A percentile compares a stretch with the other conserved stretches of the same genome.
phyloP scores from a whole-genome alignment of 1,284 basidiomycete species.

The Apiotrichum akiyoshidainum region DNA sequence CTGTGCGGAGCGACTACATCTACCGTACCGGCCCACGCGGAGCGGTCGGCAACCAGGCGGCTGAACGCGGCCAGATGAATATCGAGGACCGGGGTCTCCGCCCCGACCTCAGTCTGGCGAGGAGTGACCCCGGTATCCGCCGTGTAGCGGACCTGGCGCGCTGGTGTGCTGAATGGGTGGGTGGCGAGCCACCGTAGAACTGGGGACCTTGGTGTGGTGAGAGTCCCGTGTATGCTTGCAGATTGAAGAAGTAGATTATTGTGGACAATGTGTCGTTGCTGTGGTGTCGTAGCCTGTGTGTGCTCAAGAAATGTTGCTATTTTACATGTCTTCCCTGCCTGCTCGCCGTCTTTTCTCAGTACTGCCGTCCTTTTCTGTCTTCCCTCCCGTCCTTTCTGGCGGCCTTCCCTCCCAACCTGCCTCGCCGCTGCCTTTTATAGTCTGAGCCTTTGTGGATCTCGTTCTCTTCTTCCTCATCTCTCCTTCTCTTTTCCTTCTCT shows the following conservation, averaged over 20 bases:
- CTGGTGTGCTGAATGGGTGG: conserved; percentile 44
- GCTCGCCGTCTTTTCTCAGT: background rate
- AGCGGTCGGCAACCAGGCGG: background rate
- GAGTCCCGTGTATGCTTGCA: background rate
- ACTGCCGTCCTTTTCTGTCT: too few relatives aligned
- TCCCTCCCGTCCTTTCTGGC: background rate
- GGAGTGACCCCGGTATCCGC: conserved; percentile 38
- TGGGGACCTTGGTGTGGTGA: too few relatives aligned
- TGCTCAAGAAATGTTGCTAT: too few relatives aligned
- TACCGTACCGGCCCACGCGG: conserved; percentile 16
- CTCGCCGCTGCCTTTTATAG: too few relatives aligned
- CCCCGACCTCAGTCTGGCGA: conserved; percentile 39
- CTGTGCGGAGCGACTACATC: conserved; percentile 26
- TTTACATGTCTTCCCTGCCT: background rate
- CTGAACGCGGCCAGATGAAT: conserved; percentile 6
- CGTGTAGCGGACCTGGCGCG: conserved; percentile 32
- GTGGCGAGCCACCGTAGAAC: conserved; percentile 28
- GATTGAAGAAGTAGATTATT: background rate
- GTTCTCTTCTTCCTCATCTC: background rate
- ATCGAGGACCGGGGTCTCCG: conserved; percentile 22
- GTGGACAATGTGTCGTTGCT: too few relatives aligned
- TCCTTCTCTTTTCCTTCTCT: background rate
- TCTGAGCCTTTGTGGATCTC: too few relatives aligned
- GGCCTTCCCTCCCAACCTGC: background rate
- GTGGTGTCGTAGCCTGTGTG: background rate